Evolutionary conservation across 352 stramenopile genomes (phyloP).

Genomic region (Phytophthora hibernalis): DNA sequence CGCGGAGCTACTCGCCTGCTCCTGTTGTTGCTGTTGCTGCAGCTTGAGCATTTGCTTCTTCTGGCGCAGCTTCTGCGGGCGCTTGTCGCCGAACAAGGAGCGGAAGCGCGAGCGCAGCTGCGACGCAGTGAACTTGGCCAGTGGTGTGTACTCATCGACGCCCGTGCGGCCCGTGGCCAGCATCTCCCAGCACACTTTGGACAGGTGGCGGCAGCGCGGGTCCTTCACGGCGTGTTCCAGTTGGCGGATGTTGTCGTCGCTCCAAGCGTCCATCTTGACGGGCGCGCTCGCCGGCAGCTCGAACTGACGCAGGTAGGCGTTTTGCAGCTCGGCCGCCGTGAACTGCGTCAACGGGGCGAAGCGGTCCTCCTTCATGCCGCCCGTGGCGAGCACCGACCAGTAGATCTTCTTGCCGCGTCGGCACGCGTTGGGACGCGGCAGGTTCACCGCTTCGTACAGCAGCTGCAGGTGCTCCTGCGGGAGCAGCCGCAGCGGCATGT

Average conservation of each 20-base stretch:
- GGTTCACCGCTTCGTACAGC: constrained; percentile 77
- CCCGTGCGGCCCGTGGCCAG: constrained; percentile 72
- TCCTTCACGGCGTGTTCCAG: constrained; percentile 76
- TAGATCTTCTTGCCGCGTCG: constrained; percentile 79
- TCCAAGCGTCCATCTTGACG: constrained; percentile 70
- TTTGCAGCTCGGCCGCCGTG: constrained; percentile 73
- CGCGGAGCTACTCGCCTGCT: constrained; percentile 25
- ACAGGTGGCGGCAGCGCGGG: constrained; percentile 72
- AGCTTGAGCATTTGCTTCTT: constrained; percentile 73
- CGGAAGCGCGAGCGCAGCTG: constrained; percentile 82
- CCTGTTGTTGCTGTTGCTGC: constrained; percentile 50
- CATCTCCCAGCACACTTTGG: constrained; percentile 85
- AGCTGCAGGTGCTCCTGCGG: constrained; percentile 62
- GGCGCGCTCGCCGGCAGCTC: constrained; percentile 57
- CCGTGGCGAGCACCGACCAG: constrained; percentile 74
- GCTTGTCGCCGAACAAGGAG: constrained; percentile 81
- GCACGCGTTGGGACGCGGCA: constrained; percentile 75
- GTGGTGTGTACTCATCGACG: constrained; percentile 72
- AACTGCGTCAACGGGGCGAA: constrained; percentile 67
- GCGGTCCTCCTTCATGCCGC: constrained; percentile 70
- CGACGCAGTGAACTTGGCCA: constrained; percentile 79
- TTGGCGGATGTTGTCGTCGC: constrained; percentile 72
- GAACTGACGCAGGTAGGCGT: constrained; percentile 72
- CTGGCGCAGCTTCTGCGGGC: constrained; percentile 69
- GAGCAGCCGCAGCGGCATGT: constrained; percentile 53